Evolutionary conservation across 805 yeast species (phyloP), one percentile per base, ranked within the genome.

Genomic region (Wickerhamomyces kurtzmanii): DNA sequence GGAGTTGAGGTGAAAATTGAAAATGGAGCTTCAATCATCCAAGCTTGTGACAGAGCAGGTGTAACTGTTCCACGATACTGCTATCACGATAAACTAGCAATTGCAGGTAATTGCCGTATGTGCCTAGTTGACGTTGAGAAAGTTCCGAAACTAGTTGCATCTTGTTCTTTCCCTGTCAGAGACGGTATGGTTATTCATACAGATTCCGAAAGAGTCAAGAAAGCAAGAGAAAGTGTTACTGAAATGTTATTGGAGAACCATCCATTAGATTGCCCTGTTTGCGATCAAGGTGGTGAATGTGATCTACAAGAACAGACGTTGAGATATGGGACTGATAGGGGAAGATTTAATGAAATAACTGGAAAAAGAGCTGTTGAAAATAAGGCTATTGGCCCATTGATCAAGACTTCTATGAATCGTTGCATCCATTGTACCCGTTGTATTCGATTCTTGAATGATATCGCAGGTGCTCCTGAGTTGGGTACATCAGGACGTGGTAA

Each of bases 271-370:
- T 83, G 94, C 59, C 94, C 94, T 15, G 79, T 83, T 31, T 83
- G 94, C 57, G 94, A 83, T 59, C 94, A 83, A 59, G 94, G 94
- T 58, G 94, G 94, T 40, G 94, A 83, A 56, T 83, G 94, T 64
- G 94, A 83, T 53, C 68, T 83, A 43, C 94, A 84, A 61, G 94
- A 84, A 51, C 94, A 83, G 62, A 65, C 84, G 12, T 61, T 76
- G 49, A 70, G 91, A 51, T 80, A 80, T 50, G 94, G 94, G 34
- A 59, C 80, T 29, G 94, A 83, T 57, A 71, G 94, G 38, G 93
- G 94, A 40, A 71, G 94, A 53, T 84, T 79, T 61, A 57, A 66
- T 36, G 94, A 83, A 55, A 70, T 82, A 31, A 64, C 71, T 31
- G 94, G 94, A 47, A 83, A 83, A 61, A 70, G 94, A 47, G 93